Evolutionary conservation across 2,329 filamentous ascomycete genomes (phyloP).

Genomic region (Paecilomyces dactylethromorphus): DNA sequence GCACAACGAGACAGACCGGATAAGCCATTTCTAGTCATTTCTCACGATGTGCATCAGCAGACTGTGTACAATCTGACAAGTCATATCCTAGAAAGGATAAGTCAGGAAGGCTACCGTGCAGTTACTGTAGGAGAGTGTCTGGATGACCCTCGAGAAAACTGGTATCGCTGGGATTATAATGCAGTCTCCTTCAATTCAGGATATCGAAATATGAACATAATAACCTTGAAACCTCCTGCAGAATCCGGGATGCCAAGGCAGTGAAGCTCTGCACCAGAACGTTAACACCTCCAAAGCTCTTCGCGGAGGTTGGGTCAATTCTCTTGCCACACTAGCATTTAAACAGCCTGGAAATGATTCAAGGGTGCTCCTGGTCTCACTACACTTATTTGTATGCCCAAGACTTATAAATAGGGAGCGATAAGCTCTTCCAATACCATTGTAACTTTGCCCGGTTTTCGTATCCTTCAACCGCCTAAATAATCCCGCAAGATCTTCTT

Average conservation of each 20-base stretch:
- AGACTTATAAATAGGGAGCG: not conserved
- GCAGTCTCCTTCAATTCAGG: conserved; percentile 5
- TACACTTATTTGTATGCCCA: not conserved
- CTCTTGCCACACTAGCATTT: not conserved
- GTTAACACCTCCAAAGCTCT: not conserved
- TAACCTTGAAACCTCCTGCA: not conserved
- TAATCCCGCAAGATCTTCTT: too few species aligned
- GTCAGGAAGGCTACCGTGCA: conserved; percentile 25
- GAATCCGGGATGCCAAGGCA: not conserved
- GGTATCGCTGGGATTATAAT: conserved; percentile 35
- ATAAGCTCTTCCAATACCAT: not conserved
- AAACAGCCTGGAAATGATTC: not conserved
- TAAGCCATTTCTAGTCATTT: conserved; percentile 35
- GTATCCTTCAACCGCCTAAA: not conserved
- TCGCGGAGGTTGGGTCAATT: not conserved
- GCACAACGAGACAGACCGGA: conserved; percentile 15
- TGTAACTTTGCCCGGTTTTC: too few species aligned
- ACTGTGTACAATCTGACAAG: conserved; percentile 37
- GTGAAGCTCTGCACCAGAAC: not conserved
- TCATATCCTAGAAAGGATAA: conserved; percentile 30
- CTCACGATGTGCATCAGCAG: conserved; percentile 37
- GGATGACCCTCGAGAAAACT: conserved; percentile 29
- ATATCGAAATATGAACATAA: not conserved
- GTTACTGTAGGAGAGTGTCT: conserved; percentile 41
- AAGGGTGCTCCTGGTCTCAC: not conserved